Percentiles rank a stretch among this genome's conserved stretches.
Evolutionary conservation across 2,329 filamentous ascomycete genomes (phyloP).

Genomic region (Cadophora sp.): DNA sequence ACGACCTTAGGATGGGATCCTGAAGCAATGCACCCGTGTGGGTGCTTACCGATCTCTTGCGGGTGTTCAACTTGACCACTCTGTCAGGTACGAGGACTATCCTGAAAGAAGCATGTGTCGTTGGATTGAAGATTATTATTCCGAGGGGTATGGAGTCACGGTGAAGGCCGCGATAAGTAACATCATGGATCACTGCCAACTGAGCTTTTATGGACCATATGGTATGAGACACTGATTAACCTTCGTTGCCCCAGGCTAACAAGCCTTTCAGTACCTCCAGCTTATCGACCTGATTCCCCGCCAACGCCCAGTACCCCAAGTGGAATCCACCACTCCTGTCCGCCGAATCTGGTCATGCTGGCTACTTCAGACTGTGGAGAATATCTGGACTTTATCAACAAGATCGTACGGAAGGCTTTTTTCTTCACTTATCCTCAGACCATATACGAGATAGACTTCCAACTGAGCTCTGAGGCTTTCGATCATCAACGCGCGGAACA

Average conservation of each 20-base stretch:
- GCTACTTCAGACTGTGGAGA: neutral
- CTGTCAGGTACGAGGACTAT: neutral
- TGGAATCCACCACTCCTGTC: neutral
- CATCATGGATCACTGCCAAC: neutral
- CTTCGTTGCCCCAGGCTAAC: neutral
- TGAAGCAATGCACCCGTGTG: neutral
- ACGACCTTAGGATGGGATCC: neutral
- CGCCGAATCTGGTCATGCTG: neutral
- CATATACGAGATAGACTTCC: conserved; percentile 6
- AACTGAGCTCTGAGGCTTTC: neutral
- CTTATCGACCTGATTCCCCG: neutral
- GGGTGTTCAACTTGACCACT: conserved; percentile 4
- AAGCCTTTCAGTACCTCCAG: neutral
- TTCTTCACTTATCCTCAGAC: neutral
- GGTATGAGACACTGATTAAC: neutral
- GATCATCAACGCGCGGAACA: conserved; percentile 1
- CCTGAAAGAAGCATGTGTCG: neutral
- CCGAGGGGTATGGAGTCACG: neutral
- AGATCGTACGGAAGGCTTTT: neutral
- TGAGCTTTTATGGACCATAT: neutral
- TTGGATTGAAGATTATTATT: conserved; percentile 1
- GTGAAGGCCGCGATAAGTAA: neutral
- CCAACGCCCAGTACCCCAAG: neutral
- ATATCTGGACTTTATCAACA: conserved; percentile 2
- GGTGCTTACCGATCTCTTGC: neutral